These are phyloP conservation scores for Westerdykella aurantiaca DNA, from an alignment of 2,329 filamentous ascomycete species.

Conservation along the genomic window DNA sequence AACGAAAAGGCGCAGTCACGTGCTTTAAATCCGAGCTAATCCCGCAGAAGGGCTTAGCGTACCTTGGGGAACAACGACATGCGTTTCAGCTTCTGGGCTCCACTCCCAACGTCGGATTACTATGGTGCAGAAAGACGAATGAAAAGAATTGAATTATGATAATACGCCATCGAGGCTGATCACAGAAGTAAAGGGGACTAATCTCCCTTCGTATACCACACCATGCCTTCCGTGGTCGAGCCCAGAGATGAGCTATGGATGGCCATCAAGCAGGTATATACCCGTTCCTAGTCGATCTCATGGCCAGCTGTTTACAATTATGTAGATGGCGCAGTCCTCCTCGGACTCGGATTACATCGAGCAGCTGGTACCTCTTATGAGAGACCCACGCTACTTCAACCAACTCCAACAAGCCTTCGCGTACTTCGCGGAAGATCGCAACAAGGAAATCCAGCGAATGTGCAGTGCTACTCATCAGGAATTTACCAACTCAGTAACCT, in stretches of 20 bases:
- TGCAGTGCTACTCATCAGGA: constrained; percentile 96
- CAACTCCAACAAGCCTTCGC: constrained; percentile 72
- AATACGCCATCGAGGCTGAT: not conserved
- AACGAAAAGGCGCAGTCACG: constrained; percentile 5
- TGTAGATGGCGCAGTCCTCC: constrained; percentile 83
- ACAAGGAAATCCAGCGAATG: constrained; percentile 87
- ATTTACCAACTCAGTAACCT: constrained; percentile 88
- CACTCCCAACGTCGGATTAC: too few relatives aligned
- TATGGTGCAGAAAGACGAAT: too few relatives aligned
- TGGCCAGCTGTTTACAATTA: constrained; percentile 3
- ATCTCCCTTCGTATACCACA: constrained; percentile 3
- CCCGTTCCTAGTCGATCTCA: not conserved
- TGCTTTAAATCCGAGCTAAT: constrained; percentile 3
- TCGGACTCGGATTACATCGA: constrained; percentile 93
- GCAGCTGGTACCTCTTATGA: constrained; percentile 88
- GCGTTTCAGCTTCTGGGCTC: too few relatives aligned
- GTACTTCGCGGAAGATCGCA: constrained; percentile 78
- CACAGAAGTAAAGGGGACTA: not conserved
- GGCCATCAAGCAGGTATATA: constrained; percentile 46
- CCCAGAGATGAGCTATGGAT: constrained; percentile 44
- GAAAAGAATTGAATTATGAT: too few relatives aligned
- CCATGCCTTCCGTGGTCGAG: constrained; percentile 37
- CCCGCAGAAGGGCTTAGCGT: constrained; percentile 1
- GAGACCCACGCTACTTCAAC: constrained; percentile 75
- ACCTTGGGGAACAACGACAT: not conserved